Conservation (phyloP, 1,139 yeast species). For the Taiozyma sp. region DNA sequence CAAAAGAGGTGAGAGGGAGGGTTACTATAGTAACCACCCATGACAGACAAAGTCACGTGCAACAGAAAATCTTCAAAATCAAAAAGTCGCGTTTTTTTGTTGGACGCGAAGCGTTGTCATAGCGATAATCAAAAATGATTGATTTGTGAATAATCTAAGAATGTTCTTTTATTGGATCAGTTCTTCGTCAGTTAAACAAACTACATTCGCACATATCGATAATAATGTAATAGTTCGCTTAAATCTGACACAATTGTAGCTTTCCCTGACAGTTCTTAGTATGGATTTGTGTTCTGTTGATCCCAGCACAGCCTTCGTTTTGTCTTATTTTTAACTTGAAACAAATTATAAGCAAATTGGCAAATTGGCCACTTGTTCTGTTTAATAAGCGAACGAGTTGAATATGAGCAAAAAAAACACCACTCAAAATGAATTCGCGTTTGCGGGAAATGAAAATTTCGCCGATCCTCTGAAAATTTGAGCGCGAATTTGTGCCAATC, state of each 20-base stretch:
- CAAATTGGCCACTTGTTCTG: too few species aligned
- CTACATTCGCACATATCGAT: background rate
- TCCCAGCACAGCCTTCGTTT: background rate
- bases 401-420: background rate
- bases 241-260: background rate
- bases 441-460: background rate
- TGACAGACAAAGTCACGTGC: background rate
- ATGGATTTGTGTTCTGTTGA: background rate
- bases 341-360: background rate
- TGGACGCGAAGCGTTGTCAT: background rate
- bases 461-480: background rate
- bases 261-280: background rate
- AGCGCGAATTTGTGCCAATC: background rate
- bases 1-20: background rate
- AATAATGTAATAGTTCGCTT: background rate
- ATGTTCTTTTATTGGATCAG: background rate
- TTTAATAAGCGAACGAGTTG: background rate
- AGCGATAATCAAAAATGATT: background rate
- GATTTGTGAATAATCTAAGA: background rate
- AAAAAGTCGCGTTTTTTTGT: background rate
- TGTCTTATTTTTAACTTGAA: background rate
- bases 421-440: background rate
- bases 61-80: background rate
- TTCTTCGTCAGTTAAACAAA: background rate
- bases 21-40: background rate